phyloP scores from a whole-genome alignment of 1,139 yeast genomes.

The Candida dubliniensis region DNA sequence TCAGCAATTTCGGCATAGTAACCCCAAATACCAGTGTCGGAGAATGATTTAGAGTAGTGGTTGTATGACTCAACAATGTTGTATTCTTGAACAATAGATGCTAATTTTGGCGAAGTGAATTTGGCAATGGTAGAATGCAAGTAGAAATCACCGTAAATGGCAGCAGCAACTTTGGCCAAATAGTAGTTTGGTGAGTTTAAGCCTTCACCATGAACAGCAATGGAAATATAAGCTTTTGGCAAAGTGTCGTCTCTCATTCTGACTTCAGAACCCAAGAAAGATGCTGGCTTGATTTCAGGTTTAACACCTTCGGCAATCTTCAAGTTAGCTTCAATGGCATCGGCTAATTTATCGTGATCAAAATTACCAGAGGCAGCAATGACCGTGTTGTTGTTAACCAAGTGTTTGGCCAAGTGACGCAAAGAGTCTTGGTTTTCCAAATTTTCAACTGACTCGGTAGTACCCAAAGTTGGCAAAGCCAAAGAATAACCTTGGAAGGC shows the following conservation, averaged over 20 bases:
- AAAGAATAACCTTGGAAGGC: slow-evolving; percentile 85
- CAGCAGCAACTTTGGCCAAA: slow-evolving; percentile 72
- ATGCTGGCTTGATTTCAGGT: slow-evolving; percentile 52
- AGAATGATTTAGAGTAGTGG: slow-evolving; percentile 71
- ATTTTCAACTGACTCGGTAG: slow-evolving; percentile 57
- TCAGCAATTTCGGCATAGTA: slow-evolving; percentile 66
- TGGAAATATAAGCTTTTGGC: slow-evolving; percentile 74
- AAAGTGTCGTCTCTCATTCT: slow-evolving; percentile 85
- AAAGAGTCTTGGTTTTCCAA: slow-evolving; percentile 59
- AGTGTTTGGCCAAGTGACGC: slow-evolving; percentile 55
- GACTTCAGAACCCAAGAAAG: slow-evolving; percentile 81
- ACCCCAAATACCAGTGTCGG: slow-evolving; percentile 84
- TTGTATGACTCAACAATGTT: slow-evolving; percentile 69
- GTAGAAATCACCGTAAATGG: slow-evolving; percentile 63
- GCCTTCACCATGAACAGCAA: slow-evolving; percentile 75
- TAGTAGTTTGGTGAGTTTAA: slow-evolving; percentile 61
- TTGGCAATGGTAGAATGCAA: slow-evolving; percentile 53
- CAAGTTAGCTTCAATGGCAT: slow-evolving; percentile 55
- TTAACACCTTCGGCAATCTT: slow-evolving; percentile 53
- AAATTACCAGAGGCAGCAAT: slow-evolving; percentile 75
- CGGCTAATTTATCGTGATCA: slow-evolving; percentile 66
- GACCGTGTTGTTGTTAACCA: slow-evolving; percentile 63
- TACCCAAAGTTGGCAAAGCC: slow-evolving; percentile 74
- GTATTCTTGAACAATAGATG: slow-evolving; percentile 70
- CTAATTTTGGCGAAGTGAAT: slow-evolving; percentile 83